phyloP scores from a whole-genome alignment of 768 basidiomycete species.

The Cystobasidium onofrii region DNA sequence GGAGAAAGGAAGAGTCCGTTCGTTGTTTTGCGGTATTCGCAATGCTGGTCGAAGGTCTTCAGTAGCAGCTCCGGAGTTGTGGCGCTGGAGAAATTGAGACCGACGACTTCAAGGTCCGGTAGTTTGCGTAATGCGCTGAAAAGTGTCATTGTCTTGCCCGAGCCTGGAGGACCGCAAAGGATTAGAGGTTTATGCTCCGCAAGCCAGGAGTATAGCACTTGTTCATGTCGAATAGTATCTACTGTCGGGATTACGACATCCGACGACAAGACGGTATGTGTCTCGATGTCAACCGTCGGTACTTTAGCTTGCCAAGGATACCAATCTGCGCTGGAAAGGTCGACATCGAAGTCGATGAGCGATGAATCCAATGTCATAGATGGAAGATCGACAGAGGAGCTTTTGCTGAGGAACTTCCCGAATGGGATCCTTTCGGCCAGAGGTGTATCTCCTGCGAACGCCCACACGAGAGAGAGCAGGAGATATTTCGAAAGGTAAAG shows the following conservation, averaged over 20 bases:
- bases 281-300: conserved; percentile 90
- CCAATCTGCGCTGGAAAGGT: conserved; percentile 83
- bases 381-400: conserved; percentile 84
- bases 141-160: conserved; percentile 98
- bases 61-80: conserved; percentile 96
- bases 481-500: conserved; percentile 84
- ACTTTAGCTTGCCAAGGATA: conserved; percentile 82
- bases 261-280: conserved; percentile 87
- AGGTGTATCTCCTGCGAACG: conserved; percentile 93
- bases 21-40: conserved; percentile 96
- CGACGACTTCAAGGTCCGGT: conserved; percentile 97
- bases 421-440: conserved; percentile 78
- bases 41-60: conserved; percentile 99
- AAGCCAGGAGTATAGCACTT: conserved; percentile 96
- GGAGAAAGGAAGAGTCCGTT: conserved; percentile 95
- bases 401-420: conserved; percentile 74
- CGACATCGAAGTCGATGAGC: conserved; percentile 90
- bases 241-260: conserved; percentile 97
- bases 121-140: conserved; percentile 95
- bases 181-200: conserved; percentile 97
- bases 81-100: conserved; percentile 97
- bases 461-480: conserved; percentile 90
- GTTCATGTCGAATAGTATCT: conserved; percentile 97
- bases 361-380: conserved; percentile 65
- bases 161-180: conserved; percentile 98